Evolutionary conservation across 371 early-diverging fungal genomes (phyloP).

Genomic region (Actinomortierella ambigua): DNA sequence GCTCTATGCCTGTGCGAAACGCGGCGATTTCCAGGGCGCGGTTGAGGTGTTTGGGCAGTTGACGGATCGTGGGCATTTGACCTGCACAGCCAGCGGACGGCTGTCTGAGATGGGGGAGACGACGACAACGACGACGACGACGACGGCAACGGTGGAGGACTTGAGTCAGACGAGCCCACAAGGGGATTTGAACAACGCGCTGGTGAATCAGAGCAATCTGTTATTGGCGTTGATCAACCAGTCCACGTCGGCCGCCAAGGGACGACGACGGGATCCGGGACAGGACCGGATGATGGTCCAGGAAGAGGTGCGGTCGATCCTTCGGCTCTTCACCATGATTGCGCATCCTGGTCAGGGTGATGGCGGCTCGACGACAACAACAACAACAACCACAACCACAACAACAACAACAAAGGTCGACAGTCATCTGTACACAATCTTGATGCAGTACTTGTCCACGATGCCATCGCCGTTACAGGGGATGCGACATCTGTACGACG

Average conservation of each 20-base stretch:
- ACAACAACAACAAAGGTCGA: constrained; percentile 7
- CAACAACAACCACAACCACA: too few species aligned
- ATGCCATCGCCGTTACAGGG: constrained; percentile 37
- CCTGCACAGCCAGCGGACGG: neutral
- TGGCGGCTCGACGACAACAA: too few species aligned
- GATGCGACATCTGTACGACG: constrained; percentile 38
- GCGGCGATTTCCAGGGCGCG: constrained; percentile 37
- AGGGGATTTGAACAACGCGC: constrained; percentile 5
- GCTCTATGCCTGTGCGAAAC: constrained; percentile 37
- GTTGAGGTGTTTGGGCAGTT: constrained; percentile 31
- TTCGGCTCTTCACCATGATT: constrained; percentile 35
- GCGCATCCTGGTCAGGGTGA: constrained; percentile 7
- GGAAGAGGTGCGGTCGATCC: constrained; percentile 33
- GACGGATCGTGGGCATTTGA: neutral
- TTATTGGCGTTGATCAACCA: constrained; percentile 36
- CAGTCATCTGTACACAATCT: constrained; percentile 36
- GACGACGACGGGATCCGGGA: too few species aligned
- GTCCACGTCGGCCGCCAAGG: constrained; percentile 3
- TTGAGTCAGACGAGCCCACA: neutral
- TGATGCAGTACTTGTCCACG: constrained; percentile 47
- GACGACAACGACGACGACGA: neutral
- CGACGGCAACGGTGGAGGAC: neutral
- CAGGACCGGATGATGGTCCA: constrained; percentile 15
- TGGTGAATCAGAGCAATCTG: constrained; percentile 33
- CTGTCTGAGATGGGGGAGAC: too few species aligned